These are phyloP conservation scores for Penicillium roqueforti DNA, from an alignment of 495 filamentous ascomycete genomes.

Conservation along the genomic window DNA sequence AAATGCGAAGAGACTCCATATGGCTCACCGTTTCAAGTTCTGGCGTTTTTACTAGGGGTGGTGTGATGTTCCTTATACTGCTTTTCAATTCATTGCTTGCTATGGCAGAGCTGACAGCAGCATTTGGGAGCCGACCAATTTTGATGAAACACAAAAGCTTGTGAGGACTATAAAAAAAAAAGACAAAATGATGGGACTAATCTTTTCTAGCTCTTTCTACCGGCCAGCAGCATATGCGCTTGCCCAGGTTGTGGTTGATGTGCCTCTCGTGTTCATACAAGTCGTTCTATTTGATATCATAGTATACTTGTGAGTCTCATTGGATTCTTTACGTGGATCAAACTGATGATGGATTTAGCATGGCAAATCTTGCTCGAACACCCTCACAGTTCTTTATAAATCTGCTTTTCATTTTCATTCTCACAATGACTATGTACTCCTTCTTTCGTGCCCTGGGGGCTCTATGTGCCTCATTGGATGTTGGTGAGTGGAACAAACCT, in stretches of 20 bases:
- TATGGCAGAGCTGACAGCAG: slow-evolving; percentile 67
- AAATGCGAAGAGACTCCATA: too few species aligned
- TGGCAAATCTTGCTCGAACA: slow-evolving; percentile 58
- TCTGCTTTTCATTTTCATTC: slow-evolving; percentile 53
- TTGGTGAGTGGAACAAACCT: slow-evolving; percentile 26
- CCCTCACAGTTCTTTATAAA: slow-evolving; percentile 83
- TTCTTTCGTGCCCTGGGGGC: slow-evolving; percentile 75
- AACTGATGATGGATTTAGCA: slow-evolving; percentile 31
- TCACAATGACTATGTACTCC: slow-evolving; percentile 74
- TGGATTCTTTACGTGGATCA: neutral
- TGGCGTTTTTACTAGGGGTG: slow-evolving; percentile 47
- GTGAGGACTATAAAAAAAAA: slow-evolving; percentile 19
- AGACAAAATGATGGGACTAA: neutral
- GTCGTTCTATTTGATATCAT: slow-evolving; percentile 69
- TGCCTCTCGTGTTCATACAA: slow-evolving; percentile 67
- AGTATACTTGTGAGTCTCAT: slow-evolving; percentile 58
- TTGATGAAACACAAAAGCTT: slow-evolving; percentile 78
- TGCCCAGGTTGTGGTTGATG: slow-evolving; percentile 70
- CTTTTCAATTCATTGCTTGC: slow-evolving; percentile 80
- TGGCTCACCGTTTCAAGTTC: slow-evolving; percentile 21
- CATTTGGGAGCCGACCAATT: slow-evolving; percentile 67
- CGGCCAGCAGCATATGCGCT: slow-evolving; percentile 75
- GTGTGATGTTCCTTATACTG: slow-evolving; percentile 68
- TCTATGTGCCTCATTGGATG: slow-evolving; percentile 57
- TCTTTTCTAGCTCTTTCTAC: slow-evolving; percentile 59